Conservation (phyloP, 306 rosid species). For the Lupinus albus region DNA sequence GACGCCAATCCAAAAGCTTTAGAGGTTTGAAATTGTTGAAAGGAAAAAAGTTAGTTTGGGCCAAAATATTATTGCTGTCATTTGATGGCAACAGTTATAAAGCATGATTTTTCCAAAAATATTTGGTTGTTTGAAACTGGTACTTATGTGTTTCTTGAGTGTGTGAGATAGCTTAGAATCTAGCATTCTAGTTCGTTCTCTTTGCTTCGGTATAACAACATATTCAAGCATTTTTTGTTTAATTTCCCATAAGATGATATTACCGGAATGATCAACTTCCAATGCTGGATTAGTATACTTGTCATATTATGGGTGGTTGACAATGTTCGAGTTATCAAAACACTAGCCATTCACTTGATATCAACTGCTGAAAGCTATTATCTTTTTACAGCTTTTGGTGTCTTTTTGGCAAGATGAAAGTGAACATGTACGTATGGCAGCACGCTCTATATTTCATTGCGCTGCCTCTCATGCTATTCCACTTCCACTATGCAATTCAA, state of each 20-base stretch:
- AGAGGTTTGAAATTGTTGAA: constrained; percentile 25
- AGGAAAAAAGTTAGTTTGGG: constrained; percentile 5
- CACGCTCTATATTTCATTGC: constrained; percentile 95
- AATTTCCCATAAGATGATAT: constrained; percentile 29
- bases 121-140: background rate
- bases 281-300: constrained; percentile 25
- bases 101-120: background rate
- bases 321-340: constrained; percentile 25
- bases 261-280: constrained; percentile 28
- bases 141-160: constrained; percentile 25
- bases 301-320: constrained; percentile 27
- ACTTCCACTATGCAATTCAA: constrained; percentile 60
- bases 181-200: constrained; percentile 24
- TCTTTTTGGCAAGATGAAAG: constrained; percentile 99
- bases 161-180: constrained; percentile 34
- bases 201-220: constrained; percentile 14
- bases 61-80: constrained; percentile 17
- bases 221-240: background rate
- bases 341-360: constrained; percentile 26
- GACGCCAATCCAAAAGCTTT: background rate
- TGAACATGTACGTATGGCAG: constrained; percentile 94
- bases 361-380: constrained; percentile 33
- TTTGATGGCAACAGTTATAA: constrained; percentile 12
- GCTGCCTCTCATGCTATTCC: constrained; percentile 93
- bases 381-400: constrained; percentile 79